phyloP scores from a whole-genome alignment of 1,284 basidiomycete species.

The Sporisorium graminicola region DNA sequence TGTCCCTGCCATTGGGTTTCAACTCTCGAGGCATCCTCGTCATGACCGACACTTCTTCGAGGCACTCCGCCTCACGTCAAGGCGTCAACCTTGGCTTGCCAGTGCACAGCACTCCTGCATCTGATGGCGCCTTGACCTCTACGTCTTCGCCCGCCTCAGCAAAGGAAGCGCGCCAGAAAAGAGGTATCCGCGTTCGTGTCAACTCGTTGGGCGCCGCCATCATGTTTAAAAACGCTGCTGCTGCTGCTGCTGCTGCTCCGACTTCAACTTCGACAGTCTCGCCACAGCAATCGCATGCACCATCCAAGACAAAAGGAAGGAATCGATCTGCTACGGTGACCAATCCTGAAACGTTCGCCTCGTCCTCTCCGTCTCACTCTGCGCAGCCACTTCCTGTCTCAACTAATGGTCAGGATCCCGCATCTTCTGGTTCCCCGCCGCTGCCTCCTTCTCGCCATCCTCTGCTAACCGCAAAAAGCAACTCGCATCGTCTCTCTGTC shows the following conservation, averaged over 20 bases:
- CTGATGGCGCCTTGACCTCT: conserved; percentile 2
- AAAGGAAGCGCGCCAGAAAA: conserved; percentile 11
- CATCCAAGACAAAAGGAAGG: conserved; percentile 12
- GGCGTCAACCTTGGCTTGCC: conserved; percentile 12
- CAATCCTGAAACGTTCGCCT: neutral
- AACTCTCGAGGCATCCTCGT: neutral
- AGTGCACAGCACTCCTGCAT: conserved; percentile 11
- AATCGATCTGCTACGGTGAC: conserved; percentile 26
- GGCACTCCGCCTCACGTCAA: neutral
- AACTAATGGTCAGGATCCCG: neutral
- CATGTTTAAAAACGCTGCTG: conserved; percentile 27
- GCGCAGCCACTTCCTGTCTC: neutral
- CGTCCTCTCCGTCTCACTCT: neutral
- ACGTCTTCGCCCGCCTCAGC: neutral
- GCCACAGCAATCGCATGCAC: neutral
- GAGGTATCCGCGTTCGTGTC: conserved; percentile 35
- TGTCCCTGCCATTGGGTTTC: conserved; percentile 9
- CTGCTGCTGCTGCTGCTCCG: conserved; percentile 4
- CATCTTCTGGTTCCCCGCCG: conserved; percentile 5
- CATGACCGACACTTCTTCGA: conserved; percentile 26
- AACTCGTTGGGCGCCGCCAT: conserved; percentile 33
- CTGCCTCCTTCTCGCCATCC: conserved; percentile 4
- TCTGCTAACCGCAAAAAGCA: neutral
- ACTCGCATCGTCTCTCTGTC: neutral
- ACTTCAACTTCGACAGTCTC: neutral